These are phyloP conservation scores for Senna tora DNA, from an alignment of 306 rosid species.

Conservation along the genomic window DNA sequence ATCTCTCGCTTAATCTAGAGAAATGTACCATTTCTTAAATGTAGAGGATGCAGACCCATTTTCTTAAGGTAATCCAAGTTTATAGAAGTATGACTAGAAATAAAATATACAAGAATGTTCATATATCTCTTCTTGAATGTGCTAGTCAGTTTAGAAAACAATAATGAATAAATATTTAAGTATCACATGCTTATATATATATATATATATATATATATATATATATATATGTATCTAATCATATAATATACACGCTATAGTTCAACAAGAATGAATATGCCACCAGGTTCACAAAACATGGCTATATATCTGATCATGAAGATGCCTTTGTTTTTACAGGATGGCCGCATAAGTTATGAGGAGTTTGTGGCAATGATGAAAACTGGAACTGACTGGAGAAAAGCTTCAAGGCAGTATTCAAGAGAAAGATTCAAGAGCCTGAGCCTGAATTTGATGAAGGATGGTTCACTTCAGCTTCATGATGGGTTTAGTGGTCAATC, in stretches of 20 bases:
- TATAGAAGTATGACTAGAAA: not conserved
- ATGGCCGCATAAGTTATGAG: slow-evolving; percentile 79
- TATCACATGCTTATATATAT: no score
- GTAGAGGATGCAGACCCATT: no score
- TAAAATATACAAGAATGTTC: not conserved
- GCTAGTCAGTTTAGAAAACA: no score
- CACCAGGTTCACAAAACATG: not conserved
- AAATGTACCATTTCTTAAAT: no score
- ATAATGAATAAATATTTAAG: no score
- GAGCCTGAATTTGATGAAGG: slow-evolving; percentile 88
- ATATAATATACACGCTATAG: no score
- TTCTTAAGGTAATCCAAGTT: not conserved
- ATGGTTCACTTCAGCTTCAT: slow-evolving; percentile 89
- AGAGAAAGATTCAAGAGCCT: slow-evolving; percentile 95
- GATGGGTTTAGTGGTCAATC: slow-evolving; percentile 79
- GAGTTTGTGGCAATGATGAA: slow-evolving; percentile 97
- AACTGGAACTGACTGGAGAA: slow-evolving; percentile 98
- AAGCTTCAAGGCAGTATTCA: slow-evolving; percentile 92
- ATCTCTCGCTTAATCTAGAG: no score
- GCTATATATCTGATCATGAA: not conserved
- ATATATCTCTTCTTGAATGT: no score
- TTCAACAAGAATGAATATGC: not conserved
- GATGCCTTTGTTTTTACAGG: slow-evolving; percentile 46
- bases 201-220: no score
- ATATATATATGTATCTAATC: no score